Evolutionary conservation across 257 asterid genomes (phyloP).

Genomic region (Solanum virginianum): DNA sequence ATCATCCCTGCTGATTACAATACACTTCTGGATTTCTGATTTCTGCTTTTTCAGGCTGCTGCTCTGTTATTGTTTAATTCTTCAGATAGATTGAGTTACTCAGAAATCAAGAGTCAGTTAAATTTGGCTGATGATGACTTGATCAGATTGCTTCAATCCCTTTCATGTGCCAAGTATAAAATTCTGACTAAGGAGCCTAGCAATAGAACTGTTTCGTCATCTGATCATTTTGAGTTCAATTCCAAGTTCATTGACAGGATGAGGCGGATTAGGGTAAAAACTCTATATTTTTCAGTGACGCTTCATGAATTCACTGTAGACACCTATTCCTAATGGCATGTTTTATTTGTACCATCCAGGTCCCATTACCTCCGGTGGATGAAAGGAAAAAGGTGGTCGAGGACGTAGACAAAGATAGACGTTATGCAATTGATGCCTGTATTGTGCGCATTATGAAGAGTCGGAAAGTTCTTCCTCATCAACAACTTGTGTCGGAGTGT

Average conservation of each 20-base stretch:
- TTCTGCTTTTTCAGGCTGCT: constrained; percentile 27
- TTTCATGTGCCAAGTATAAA: constrained; percentile 50
- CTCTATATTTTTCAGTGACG: neutral
- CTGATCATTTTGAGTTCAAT: constrained; percentile 38
- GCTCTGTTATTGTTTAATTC: constrained; percentile 33
- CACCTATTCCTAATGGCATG: neutral
- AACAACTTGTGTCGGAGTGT: constrained; percentile 41
- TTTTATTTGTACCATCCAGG: constrained; percentile 9
- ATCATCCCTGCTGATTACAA: neutral
- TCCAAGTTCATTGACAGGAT: constrained; percentile 39
- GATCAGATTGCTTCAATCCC: constrained; percentile 38
- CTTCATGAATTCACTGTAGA: neutral
- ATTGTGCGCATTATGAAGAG: constrained; percentile 55
- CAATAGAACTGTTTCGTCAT: constrained; percentile 19
- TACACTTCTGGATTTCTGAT: neutral
- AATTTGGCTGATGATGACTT: constrained; percentile 47
- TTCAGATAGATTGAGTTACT: constrained; percentile 37
- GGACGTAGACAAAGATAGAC: constrained; percentile 39
- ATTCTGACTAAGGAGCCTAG: constrained; percentile 36
- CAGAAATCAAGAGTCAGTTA: constrained; percentile 31
- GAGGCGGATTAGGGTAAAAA: constrained; percentile 40
- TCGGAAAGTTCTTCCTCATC: constrained; percentile 33
- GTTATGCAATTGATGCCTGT: constrained; percentile 36
- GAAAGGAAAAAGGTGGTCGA: constrained; percentile 46
- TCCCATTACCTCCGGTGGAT: constrained; percentile 43